Base-by-base conservation (phyloP, 1,284 basidiomycete genomes). In the Schizophyllum commune region DNA sequence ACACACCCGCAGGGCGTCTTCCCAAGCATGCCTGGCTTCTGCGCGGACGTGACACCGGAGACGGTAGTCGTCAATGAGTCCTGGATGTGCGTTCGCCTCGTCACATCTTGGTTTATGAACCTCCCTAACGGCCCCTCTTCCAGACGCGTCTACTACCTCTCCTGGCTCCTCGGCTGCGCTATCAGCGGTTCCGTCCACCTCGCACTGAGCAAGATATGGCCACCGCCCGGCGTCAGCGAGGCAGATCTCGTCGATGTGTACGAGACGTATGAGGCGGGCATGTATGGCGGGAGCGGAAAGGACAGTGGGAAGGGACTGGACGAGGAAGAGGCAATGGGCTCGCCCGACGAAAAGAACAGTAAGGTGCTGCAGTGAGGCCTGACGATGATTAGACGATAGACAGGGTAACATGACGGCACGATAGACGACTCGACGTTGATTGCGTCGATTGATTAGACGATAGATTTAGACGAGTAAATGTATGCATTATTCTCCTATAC, bases 111-210 rank as follows among this genome's bases (percentile, higher is more conserved):
- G 1, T 32, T 19, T 19, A 57, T 13, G 6, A 7, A 6, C 34
- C 13, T 39, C 34, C 7, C 6, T 39, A 6, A 39, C 34, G 6
- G 13, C 34, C 34, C 13, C 13, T 39, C 34, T 39, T 6, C 34
- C 57, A 70, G 71, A 17, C 68, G 69, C 54, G 65, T 70, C 22
- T 71, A 68, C 59, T 73, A 71, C 55, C 65, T 73, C 61, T 72
- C 70, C 9, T 72, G 69, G 70, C 66, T 67, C 13, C 66, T 72
- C 1, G 68, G 67, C 2, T 69, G 71, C 59, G 68, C 63, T 22
- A 68, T 71, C 60, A 71, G 70, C 51, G 69, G 64, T 1, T 52
- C 51, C 0, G 56, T 61, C 11, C 71, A 70, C 70, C 55, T 72
- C 3, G 57, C 61, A 0, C 62, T 71, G 8, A 72, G 72, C 58